phyloP scores from a whole-genome alignment of 106 monocot genomes.

The Acorus gramineus region DNA sequence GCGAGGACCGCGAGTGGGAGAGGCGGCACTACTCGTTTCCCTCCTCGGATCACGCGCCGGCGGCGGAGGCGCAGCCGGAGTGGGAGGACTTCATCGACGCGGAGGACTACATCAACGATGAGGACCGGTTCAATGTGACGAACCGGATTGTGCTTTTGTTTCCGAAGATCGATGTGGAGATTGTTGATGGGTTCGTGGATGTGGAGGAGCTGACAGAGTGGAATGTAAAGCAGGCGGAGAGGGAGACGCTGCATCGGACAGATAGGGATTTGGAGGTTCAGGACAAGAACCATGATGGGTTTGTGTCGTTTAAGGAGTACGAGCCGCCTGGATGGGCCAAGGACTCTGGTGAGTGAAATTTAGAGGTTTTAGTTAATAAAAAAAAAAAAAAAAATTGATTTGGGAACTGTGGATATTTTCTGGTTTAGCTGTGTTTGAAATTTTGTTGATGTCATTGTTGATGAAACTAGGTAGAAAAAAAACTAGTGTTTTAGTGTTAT shows the following conservation, averaged over 20 bases:
- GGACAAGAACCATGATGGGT: slow-evolving; percentile 74
- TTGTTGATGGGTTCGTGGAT: slow-evolving; percentile 48
- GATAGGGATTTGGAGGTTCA: slow-evolving; percentile 68
- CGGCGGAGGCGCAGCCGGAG: slow-evolving; percentile 63
- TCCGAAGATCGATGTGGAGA: slow-evolving; percentile 59
- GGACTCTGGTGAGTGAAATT: no score
- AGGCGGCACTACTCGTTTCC: slow-evolving; percentile 31
- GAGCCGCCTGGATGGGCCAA: slow-evolving; percentile 48
- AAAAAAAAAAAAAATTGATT: no score
- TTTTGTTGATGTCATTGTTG: no score
- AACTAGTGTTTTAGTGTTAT: no score
- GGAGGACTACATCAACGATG: slow-evolving; percentile 84
- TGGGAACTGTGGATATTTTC: no score
- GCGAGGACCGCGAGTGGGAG: slow-evolving; percentile 77
- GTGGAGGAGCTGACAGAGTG: slow-evolving; percentile 63
- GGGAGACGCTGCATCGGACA: slow-evolving; percentile 63
- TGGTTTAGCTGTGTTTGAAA: no score
- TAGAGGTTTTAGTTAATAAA: no score
- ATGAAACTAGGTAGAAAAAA: no score
- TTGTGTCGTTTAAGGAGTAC: slow-evolving; percentile 65
- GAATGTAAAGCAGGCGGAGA: slow-evolving; percentile 52
- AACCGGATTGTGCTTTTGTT: slow-evolving; percentile 54
- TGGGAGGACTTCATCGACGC: slow-evolving; percentile 89
- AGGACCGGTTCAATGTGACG: slow-evolving; percentile 74
- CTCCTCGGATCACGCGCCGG: slow-evolving; percentile 28